Evolutionary conservation across 202 grass and related monocot genomes (phyloP).

Genomic region (Schoenoplectus tabernaemontani): DNA sequence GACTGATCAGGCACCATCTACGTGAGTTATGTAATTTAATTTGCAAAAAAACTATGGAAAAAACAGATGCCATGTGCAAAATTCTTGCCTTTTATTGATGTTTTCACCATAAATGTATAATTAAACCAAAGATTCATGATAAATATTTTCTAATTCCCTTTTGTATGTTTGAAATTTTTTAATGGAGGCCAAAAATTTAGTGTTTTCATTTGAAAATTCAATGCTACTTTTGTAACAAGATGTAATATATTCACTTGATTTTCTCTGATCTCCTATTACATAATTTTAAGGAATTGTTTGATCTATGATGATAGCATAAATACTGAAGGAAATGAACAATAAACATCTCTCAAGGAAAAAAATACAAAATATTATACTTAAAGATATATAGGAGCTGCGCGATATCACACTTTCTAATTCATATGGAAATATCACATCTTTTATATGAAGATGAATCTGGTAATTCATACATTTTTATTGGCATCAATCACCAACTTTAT

Average conservation of each 20-base stretch:
- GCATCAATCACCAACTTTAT: not conserved
- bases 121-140: too few relatives aligned
- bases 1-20: too few relatives aligned
- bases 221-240: not conserved
- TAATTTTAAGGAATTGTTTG: not conserved
- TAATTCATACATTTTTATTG: not conserved
- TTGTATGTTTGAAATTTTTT: not conserved
- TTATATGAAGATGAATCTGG: not conserved
- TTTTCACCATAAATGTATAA: too few relatives aligned
- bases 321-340: not conserved
- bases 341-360: not conserved
- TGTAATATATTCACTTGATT: not conserved
- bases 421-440: not conserved
- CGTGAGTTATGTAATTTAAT: too few relatives aligned
- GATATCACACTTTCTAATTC: not conserved
- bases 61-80: too few relatives aligned
- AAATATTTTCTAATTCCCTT: too few relatives aligned
- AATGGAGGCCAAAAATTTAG: not conserved
- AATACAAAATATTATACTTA: not conserved
- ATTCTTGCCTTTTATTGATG: too few relatives aligned
- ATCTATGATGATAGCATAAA: not conserved
- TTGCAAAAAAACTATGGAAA: too few relatives aligned
- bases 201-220: too few relatives aligned
- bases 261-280: not conserved
- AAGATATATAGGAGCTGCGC: not conserved